Base-by-base conservation (phyloP, 2,329 filamentous ascomycete species). In the Sporothrix variecibatus region DNA sequence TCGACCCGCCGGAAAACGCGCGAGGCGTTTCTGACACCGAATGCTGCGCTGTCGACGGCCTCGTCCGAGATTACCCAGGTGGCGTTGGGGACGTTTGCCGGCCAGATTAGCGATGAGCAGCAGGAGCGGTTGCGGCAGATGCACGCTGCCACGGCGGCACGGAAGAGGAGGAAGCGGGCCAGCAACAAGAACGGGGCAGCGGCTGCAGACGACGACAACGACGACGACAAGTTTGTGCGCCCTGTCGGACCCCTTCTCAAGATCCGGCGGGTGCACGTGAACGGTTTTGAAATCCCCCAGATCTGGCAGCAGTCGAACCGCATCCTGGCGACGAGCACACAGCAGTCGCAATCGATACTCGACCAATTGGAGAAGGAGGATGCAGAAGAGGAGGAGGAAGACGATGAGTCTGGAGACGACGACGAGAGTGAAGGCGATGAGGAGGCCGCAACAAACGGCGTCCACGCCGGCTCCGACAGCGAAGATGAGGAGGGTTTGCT, bases 301-400 rank as follows among this genome's bases (percentile, higher is more conserved):
- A 91, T 99, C 60, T 99, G 95, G 93, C 94, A 98, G 82, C 96
- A 99, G 84, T 93, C 94, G 9, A 92, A 91, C 79, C 90, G 93
- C 78, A 94, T 98, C 26, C 91, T 98, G 74, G 87, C 82, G 15
- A 86, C 86, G 65, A 83, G 88, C 12, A 78, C 90, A 64, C 81
- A 84, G 58, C 86, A 88, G 76, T 86, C 87, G 0, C 82, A 85
- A 67, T 81, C 83, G 6, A 79, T 83, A 3, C 79, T 90, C 20
- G 81, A 84, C 69, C 86, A 87, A 76, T 79, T 90, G 43, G 84
- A 88, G 78, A 85, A 85, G 75, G 80, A 78, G 26, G 80, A 92
- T 76, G 81, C 79, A 58, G 80, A n/a, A 38, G 84, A 88, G 78
- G 85, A 85, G 75, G 80, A 78, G 20, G 80, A 92, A 76, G 81